These are phyloP conservation scores for Rhododendron mucronatum DNA, from an alignment of 148 eudicot species.

Conservation along the genomic window DNA sequence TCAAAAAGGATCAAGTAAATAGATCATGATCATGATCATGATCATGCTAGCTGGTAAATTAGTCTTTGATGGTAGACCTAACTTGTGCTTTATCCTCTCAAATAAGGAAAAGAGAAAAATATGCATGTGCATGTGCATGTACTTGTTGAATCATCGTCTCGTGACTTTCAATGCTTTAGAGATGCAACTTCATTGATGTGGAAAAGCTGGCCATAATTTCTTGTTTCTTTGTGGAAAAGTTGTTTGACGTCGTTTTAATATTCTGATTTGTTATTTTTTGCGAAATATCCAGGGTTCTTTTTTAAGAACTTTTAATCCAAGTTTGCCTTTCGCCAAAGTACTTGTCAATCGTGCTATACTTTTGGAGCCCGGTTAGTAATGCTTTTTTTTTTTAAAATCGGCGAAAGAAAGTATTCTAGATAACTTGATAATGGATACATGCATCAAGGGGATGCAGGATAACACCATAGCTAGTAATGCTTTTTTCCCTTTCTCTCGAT, in stretches of 20 bases:
- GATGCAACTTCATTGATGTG: neutral
- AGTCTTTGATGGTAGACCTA: neutral
- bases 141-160: neutral
- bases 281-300: too few relatives aligned
- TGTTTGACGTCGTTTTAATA: neutral
- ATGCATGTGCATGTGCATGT: neutral
- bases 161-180: constrained; percentile 6
- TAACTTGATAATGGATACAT: too few relatives aligned
- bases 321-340: too few relatives aligned
- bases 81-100: neutral
- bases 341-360: too few relatives aligned
- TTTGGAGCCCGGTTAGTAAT: too few relatives aligned
- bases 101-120: neutral
- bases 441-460: too few relatives aligned
- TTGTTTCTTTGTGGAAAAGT: neutral
- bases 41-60: neutral
- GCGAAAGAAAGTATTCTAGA: too few relatives aligned
- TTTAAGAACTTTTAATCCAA: too few relatives aligned
- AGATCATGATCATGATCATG: neutral
- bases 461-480: too few relatives aligned
- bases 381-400: too few relatives aligned
- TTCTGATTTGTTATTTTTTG: too few relatives aligned
- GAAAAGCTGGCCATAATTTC: neutral
- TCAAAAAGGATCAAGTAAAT: neutral
- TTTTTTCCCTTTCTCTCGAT: too few relatives aligned